phyloP scores from a whole-genome alignment of 257 asterid genomes.

The Ballota nigra region DNA sequence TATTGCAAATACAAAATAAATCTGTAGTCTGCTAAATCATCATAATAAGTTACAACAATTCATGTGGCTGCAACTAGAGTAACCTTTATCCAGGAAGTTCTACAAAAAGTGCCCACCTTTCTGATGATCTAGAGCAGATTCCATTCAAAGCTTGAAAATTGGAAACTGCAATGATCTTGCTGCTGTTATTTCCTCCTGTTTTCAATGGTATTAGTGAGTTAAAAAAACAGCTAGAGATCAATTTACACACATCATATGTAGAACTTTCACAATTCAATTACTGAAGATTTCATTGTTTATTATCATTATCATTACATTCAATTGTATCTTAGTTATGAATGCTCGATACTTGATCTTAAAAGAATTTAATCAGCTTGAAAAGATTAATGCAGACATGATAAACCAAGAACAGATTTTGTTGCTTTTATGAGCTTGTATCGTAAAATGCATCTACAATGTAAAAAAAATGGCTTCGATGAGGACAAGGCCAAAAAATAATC shows the following conservation, averaged over 20 bases:
- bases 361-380: neutral
- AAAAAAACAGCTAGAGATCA: neutral
- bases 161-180: neutral
- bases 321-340: neutral
- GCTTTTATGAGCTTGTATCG: neutral
- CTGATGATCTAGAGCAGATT: neutral
- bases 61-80: neutral
- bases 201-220: neutral
- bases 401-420: neutral
- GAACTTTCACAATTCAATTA: neutral
- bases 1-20: neutral
- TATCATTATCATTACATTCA: neutral
- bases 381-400: neutral
- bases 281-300: neutral
- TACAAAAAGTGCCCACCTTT: neutral
- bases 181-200: conserved; percentile 19
- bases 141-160: neutral
- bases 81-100: neutral
- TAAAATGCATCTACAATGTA: neutral
- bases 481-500: neutral
- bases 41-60: neutral
- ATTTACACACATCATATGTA: neutral
- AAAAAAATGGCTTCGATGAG: neutral
- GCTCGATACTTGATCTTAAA: neutral
- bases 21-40: neutral